A percentile compares a stretch with the other conserved stretches of the same genome.
Conservation (phyloP, 192 early-diverging fungal genomes). For the Chytriomyces confervae region DNA sequence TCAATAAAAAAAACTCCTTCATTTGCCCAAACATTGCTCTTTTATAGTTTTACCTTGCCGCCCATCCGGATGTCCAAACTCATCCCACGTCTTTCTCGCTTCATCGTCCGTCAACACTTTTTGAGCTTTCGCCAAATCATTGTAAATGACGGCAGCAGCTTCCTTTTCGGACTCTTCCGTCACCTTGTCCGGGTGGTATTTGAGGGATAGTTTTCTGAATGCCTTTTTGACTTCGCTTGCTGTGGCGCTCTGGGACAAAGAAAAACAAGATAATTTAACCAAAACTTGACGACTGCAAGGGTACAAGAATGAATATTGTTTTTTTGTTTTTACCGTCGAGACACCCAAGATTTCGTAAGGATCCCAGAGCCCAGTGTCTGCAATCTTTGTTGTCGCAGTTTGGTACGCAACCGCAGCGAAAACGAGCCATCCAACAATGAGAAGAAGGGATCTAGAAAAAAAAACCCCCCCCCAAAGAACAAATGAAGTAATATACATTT, state of each 20-base stretch:
- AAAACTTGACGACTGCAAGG: too few relatives aligned
- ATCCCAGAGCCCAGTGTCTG: constrained; percentile 81
- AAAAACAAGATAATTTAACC: background rate
- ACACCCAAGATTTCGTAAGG: constrained; percentile 93
- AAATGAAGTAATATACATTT: background rate
- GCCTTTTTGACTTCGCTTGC: constrained; percentile 69
- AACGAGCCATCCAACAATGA: constrained; percentile 67
- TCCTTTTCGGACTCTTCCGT: constrained; percentile 73
- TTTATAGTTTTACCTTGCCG: constrained; percentile 83
- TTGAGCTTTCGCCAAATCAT: constrained; percentile 90
- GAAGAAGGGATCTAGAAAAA: constrained; percentile 26
- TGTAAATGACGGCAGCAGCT: constrained; percentile 75
- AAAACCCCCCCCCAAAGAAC: background rate
- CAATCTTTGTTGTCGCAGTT: constrained; percentile 65
- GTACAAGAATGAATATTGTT: background rate
- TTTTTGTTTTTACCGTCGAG: constrained; percentile 67
- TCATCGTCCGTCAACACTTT: constrained; percentile 95
- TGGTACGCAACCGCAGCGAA: constrained; percentile 71
- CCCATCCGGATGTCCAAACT: constrained; percentile 97
- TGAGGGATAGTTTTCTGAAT: too few relatives aligned
- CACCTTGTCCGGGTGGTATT: constrained; percentile 64
- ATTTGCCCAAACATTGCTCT: too few relatives aligned
- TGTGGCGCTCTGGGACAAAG: constrained; percentile 48
- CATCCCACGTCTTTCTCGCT: constrained; percentile 88
- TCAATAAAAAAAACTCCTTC: too few relatives aligned